Base-by-base conservation (phyloP, 345 rosid genomes). In the Salix arbutifolia region DNA sequence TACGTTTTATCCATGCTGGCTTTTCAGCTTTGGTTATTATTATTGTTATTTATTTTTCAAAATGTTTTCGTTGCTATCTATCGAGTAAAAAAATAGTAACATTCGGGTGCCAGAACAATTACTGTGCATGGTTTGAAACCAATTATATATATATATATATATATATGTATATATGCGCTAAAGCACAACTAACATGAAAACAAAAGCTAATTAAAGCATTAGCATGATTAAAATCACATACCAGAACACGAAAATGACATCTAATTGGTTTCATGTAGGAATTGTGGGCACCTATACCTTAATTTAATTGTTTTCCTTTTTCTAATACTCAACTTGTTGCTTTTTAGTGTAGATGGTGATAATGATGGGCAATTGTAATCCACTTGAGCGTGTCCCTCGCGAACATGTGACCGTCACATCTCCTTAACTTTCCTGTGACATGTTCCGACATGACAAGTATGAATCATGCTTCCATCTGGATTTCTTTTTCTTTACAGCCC, bases 371-470 rank as follows among this genome's bases (percentile, higher is more conserved):
- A 46, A 26, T 69, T 74, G 81, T 64, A 53, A 72, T 70, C 83
- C 85, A 79, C 72, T 73, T 61, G 58, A 68, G 70, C 71, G 38
- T 67, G 67, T 79, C 73, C 14, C 35, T 76, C 23, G 77, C 78
- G 61, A 80, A 61, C 84, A 81, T 61, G 79, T 84, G 83, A 73
- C 80, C 67, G 30, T 58, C 46, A 42, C 62, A 3, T 33, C 62
- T 77, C 64, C 75, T 79, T 77, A 73, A 62, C 88, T 77, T 84
- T 84, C 35, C 46, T 69, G 12, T 60, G 68, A 82, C 89, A 84
- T 77, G 82, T 44, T 70, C 50, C 70, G 74, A 83, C 84, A 77
- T 58, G 19, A 71, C 85, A 77, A 86, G 80, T 77, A 78, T 75
- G 78, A 44, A 73, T 74, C 71, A 61, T 70, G 79, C n/a, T 48